Base-by-base conservation (phyloP, 2,329 filamentous ascomycete species). In the Fusarium agapanthi region DNA sequence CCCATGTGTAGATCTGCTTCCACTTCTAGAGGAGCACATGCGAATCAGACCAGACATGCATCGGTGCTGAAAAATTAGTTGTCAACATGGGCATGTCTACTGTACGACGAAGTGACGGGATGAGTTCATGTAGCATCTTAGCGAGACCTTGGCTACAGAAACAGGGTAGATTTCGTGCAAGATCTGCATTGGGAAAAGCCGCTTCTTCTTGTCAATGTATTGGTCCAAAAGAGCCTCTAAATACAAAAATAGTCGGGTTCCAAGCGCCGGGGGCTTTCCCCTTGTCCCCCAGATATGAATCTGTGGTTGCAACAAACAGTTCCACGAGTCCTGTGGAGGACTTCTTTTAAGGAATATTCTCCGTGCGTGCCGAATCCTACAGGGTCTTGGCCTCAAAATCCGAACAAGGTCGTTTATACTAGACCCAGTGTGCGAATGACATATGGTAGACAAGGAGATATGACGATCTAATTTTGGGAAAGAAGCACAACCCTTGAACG, bases 1-100 rank as follows among this genome's bases (percentile, higher is more conserved):
- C 54, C 35, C 45, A 43, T 32, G 53, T 30, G 74, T 48, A 73
- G 67, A 76, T 76, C 72, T 62, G 65, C 65, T 70, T 59, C 67
- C 66, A 37, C 40, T 56, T 32, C 24, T 18, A 70, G 60, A 54
- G 38, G 51, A 61, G 48, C 56, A 56, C 48, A 65, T 62, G 61
- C 65, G 38, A 51, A 66, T 76, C 69, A 76, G 69, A 63, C 61
- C 67, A 65, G 71, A 57, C 43, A 35, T 59, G 72, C 66, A 64
- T 71, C 61, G 63, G 55, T 22, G 67, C 57, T 65, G 55, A 56
- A 67, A 73, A 73, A 12, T 41, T 61, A 62, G 65, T 54, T 69
- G 53, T 50, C 62, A 64, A 44, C 56, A 63, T 64, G 41, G 53
- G 61, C 73, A 58, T 63, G 68, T 57, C 60, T 45, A 59, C 32